Percentiles rank a stretch among this genome's conserved stretches.
Conservation (phyloP, 768 basidiomycete species). For the Artomyces pyxidatus region DNA sequence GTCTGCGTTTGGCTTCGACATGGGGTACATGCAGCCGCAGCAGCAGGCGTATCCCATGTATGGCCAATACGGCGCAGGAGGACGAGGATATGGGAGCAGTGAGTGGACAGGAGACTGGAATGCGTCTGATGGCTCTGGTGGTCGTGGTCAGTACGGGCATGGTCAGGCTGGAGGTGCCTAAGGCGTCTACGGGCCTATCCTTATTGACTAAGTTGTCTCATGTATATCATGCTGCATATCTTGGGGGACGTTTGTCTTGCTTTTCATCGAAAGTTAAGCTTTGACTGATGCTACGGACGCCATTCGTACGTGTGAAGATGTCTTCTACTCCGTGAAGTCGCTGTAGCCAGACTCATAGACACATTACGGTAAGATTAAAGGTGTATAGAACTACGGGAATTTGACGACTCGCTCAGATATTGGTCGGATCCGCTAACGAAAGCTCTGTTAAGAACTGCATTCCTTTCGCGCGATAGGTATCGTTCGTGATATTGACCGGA, state of each 20-base stretch:
- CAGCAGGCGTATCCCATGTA: conserved; percentile 13
- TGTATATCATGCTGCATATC: too few species aligned
- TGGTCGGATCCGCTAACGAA: too few species aligned
- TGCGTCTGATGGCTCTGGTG: neutral
- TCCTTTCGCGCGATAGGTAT: conserved; percentile 17
- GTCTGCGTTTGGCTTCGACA: conserved; percentile 47
- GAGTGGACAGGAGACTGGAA: conserved; percentile 6
- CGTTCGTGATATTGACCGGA: conserved; percentile 13
- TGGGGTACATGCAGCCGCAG: conserved; percentile 22
- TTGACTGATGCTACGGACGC: too few species aligned
- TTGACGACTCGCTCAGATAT: too few species aligned
- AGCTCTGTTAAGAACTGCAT: too few species aligned
- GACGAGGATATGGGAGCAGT: neutral
- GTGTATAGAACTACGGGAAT: too few species aligned
- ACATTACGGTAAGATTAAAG: too few species aligned
- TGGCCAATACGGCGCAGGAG: neutral
- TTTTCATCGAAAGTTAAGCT: too few species aligned
- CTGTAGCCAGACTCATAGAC: too few species aligned
- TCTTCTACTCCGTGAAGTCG: too few species aligned
- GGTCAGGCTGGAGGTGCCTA: neutral
- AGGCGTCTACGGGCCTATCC: neutral
- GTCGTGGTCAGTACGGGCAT: neutral
- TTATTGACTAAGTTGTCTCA: neutral
- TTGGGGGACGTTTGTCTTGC: too few species aligned
- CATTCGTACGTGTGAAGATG: too few species aligned